Base-by-base conservation (phyloP, 1,284 basidiomycete genomes). In the Kalmanozyma brasiliensis region DNA sequence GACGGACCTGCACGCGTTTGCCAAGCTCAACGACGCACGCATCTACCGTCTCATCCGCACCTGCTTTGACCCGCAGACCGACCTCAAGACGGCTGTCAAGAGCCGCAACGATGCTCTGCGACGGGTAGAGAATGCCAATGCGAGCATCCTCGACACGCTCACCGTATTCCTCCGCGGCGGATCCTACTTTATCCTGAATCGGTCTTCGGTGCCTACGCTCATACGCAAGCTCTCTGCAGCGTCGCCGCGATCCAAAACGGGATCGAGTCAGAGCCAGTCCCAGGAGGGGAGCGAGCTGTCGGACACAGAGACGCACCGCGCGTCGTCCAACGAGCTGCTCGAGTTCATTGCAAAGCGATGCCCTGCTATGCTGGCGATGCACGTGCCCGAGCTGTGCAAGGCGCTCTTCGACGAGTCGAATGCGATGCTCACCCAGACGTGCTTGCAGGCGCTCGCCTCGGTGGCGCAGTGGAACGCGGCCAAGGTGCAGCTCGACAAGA, bases 21-120 rank as follows among this genome's bases (percentile, higher is more conserved):
- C 94, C 1, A 90, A 90, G 61, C 84, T 89, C 34, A 97, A 97
- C 81, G 93, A 97, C 75, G 86, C 86, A 19, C 87, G 92, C 45
- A 84, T 95, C 10, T 96, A 94, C 84, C 93, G 91, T 82, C 85
- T 94, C 5, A 84, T 95, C 38, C 90, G 88, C 78, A 89, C 87
- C 0, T 89, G 91, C 74, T 87, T 92, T 84, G 93, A 97, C 80
- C 85, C 89, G 0, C 89, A 92, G 72, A 89, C 89, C 0, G 91
- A 95, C 77, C 83, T 98, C 24, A 92, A 91, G 79, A 86, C 86
- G 5, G 85, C 94, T 2, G 85, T 91, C 59, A 97, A 95, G 83
- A 85, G 64, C 29, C 60, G 73, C 4, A 66, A 56, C 47, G 74
- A 80, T 35, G 71, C 76, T 17, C 52, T 70, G n/a, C 64, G 69